These are phyloP conservation scores for Paramecium pentaurelia DNA, from an alignment of 73 alveolate species.

Conservation along the genomic window DNA sequence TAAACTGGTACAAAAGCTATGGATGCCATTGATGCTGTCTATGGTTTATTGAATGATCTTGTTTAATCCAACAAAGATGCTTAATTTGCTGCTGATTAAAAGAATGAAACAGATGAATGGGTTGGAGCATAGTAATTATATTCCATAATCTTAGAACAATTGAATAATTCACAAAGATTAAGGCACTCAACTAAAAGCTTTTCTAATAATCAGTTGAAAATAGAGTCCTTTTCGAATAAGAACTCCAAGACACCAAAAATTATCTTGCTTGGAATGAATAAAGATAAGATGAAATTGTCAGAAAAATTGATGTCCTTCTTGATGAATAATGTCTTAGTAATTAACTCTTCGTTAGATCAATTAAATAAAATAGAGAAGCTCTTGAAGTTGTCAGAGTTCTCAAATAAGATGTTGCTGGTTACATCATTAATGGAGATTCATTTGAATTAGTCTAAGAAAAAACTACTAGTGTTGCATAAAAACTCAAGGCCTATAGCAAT, in stretches of 20 bases:
- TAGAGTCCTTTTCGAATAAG: neutral
- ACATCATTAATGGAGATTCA: constrained; percentile 19
- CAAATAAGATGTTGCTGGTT: constrained; percentile 48
- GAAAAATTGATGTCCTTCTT: constrained; percentile 7
- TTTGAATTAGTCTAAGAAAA: constrained; percentile 20
- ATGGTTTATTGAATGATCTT: neutral
- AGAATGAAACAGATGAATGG: constrained; percentile 49
- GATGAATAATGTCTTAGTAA: constrained; percentile 34
- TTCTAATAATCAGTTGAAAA: neutral
- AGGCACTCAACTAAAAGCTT: neutral
- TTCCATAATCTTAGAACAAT: neutral
- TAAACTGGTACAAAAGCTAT: constrained; percentile 30
- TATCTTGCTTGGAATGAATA: constrained; percentile 44
- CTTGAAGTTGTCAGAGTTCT: constrained; percentile 38
- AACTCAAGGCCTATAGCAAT: neutral
- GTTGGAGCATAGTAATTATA: constrained; percentile 40
- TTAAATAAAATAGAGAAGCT: constrained; percentile 16
- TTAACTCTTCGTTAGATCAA: constrained; percentile 37
- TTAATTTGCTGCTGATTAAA: constrained; percentile 22
- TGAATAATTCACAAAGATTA: constrained; percentile 30
- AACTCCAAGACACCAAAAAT: constrained; percentile 11
- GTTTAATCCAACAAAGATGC: constrained; percentile 10
- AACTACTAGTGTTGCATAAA: neutral
- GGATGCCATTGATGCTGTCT: constrained; percentile 45
- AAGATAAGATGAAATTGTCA: constrained; percentile 40